Evolutionary conservation across 805 yeast genomes (phyloP).

Genomic region (Wickerhamiella cacticola): DNA sequence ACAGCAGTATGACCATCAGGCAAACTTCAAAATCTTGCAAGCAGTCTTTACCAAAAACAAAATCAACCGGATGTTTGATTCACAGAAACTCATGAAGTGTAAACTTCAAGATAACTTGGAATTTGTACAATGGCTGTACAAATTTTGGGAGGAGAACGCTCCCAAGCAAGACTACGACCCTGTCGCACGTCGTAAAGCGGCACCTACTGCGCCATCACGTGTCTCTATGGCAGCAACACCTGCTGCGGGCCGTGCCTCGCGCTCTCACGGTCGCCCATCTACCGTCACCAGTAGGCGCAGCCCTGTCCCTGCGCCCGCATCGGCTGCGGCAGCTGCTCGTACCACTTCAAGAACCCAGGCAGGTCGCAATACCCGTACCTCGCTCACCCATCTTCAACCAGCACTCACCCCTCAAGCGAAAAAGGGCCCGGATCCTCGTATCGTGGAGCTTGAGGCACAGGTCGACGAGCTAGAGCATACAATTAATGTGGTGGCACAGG

Average conservation of each 20-base stretch:
- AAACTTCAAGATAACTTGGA: conserved; percentile 88
- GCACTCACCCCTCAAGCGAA: conserved; percentile 1
- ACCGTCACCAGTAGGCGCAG: conserved; percentile 5
- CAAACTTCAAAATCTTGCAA: conserved; percentile 79
- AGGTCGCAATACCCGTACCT: conserved; percentile 17
- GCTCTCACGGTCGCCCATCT: not conserved
- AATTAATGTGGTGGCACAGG: conserved; percentile 49
- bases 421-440: conserved; percentile 7
- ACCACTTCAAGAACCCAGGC: conserved; percentile 2
- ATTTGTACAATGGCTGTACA: conserved; percentile 83
- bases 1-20: conserved; percentile 62
- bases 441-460: conserved; percentile 33
- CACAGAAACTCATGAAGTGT: conserved; percentile 73
- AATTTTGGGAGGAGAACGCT: conserved; percentile 66
- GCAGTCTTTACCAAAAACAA: conserved; percentile 58
- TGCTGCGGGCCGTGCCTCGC: conserved; percentile 8
- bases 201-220: conserved; percentile 8
- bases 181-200: conserved; percentile 38
- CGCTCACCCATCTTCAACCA: conserved; percentile 9
- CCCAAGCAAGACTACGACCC: conserved; percentile 67
- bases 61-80: conserved; percentile 64
- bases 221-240: not conserved
- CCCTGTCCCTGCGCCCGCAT: conserved; percentile 12
- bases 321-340: conserved; percentile 7
- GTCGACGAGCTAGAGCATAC: conserved; percentile 39